These are phyloP conservation scores for Coffea eugenioides DNA, from an alignment of 257 asterid genomes.

Conservation along the genomic window DNA sequence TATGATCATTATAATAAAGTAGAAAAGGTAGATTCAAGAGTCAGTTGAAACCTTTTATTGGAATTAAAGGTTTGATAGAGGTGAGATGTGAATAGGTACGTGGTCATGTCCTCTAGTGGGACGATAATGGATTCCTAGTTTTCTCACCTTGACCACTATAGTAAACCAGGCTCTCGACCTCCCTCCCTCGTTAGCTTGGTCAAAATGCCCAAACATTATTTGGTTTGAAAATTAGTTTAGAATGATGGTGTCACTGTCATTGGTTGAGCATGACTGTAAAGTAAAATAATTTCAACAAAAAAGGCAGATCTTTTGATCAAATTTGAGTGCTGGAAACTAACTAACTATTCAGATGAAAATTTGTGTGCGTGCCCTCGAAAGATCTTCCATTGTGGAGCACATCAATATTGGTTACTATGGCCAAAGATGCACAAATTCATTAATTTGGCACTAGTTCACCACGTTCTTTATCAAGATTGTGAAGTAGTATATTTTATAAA, in stretches of 20 bases:
- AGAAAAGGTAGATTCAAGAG: background rate
- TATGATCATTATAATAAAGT: constrained; percentile 4
- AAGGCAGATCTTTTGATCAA: background rate
- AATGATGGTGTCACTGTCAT: constrained; percentile 6
- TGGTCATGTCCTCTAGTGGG: constrained; percentile 8
- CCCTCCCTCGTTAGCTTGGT: constrained; percentile 3
- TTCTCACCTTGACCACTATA: constrained; percentile 11
- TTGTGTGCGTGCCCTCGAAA: background rate
- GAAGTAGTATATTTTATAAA: too few relatives aligned
- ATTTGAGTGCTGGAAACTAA: constrained; percentile 2
- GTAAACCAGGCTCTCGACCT: background rate
- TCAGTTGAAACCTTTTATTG: background rate
- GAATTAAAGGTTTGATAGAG: background rate
- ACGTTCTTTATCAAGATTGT: too few relatives aligned
- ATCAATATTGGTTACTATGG: too few relatives aligned
- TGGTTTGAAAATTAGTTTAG: constrained; percentile 10
- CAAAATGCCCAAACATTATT: constrained; percentile 14
- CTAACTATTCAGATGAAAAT: constrained; percentile 6
- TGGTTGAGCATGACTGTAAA: constrained; percentile 19
- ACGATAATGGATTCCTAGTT: constrained; percentile 8
- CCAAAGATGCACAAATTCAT: background rate
- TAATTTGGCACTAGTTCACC: background rate
- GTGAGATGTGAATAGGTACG: background rate
- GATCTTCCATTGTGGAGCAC: background rate
- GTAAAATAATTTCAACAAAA: background rate